phyloP scores from a whole-genome alignment of 2,329 filamentous ascomycete species.

The Drechslerella coelobrocha region DNA sequence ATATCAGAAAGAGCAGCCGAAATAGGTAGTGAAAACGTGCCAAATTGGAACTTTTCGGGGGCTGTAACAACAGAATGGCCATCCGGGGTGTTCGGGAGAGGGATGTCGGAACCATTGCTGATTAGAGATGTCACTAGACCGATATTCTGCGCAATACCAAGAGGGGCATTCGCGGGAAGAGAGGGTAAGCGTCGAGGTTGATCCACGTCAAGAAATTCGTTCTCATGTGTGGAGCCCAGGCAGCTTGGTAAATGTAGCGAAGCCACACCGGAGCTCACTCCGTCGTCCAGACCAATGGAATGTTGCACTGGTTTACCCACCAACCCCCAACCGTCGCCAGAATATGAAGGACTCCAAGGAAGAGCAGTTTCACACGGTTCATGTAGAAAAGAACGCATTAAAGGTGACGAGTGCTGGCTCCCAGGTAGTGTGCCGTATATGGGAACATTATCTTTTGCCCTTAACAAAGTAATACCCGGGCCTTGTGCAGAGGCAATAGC shows the following conservation, averaged over 20 bases:
- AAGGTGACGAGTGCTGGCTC: slow-evolving; percentile 8
- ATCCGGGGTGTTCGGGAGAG: neutral
- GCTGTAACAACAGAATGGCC: no score
- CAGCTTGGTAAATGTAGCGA: neutral
- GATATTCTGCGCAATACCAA: neutral
- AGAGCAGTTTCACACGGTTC: neutral
- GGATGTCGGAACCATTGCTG: neutral
- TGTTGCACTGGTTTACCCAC: no score
- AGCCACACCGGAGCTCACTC: no score
- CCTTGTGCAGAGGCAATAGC: neutral
- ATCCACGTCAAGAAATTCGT: neutral
- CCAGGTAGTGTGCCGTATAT: neutral
- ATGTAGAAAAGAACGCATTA: neutral
- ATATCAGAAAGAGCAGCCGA: neutral
- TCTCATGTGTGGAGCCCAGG: neutral
- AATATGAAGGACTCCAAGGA: slow-evolving; percentile 18
- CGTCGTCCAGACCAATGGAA: neutral
- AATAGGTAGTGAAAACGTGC: neutral
- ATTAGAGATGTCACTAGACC: neutral
- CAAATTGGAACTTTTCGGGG: no score
- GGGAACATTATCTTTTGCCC: neutral
- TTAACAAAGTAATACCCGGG: no score
- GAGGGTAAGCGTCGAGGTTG: neutral
- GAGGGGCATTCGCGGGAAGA: neutral
- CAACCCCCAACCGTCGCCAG: neutral